Evolutionary conservation across 768 basidiomycete species (phyloP).

Genomic region (Fomitopsis serialis): DNA sequence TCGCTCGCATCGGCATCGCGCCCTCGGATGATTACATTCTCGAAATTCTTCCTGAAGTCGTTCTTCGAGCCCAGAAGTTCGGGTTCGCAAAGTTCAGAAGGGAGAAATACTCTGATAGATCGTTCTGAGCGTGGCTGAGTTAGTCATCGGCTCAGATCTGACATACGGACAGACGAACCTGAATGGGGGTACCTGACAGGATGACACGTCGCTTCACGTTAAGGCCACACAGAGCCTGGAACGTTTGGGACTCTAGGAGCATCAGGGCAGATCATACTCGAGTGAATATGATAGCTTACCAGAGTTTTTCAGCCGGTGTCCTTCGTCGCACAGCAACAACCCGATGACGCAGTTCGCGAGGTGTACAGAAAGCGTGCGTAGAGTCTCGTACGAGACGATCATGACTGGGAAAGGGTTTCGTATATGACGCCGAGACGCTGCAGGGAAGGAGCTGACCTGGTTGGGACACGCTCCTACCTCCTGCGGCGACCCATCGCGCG

Average conservation of each 20-base stretch:
- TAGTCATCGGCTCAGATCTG: neutral
- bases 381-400: slow-evolving; percentile 97
- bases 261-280: slow-evolving; percentile 1
- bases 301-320: slow-evolving; percentile 94
- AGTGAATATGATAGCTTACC: slow-evolving; percentile 35
- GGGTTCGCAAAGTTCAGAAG: slow-evolving; percentile 92
- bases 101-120: slow-evolving; percentile 92
- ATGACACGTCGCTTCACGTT: slow-evolving; percentile 90
- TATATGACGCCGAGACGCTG: neutral
- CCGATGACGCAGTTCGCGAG: slow-evolving; percentile 82
- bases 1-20: slow-evolving; percentile 86
- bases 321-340: slow-evolving; percentile 93
- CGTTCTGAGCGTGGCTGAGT: slow-evolving; percentile 51
- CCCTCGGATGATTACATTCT: slow-evolving; percentile 85
- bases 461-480: slow-evolving; percentile 84
- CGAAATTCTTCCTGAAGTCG: slow-evolving; percentile 94
- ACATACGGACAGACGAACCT: slow-evolving; percentile 37
- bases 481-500: slow-evolving; percentile 83
- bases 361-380: slow-evolving; percentile 74
- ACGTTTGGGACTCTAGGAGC: slow-evolving; percentile 74
- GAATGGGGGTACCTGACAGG: slow-evolving; percentile 90
- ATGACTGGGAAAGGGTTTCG: slow-evolving; percentile 55
- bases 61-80: slow-evolving; percentile 82
- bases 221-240: slow-evolving; percentile 74
- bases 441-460: slow-evolving; percentile 52